Conservation (phyloP, 2,329 filamentous ascomycete genomes). For the Exophiala spinifera region DNA sequence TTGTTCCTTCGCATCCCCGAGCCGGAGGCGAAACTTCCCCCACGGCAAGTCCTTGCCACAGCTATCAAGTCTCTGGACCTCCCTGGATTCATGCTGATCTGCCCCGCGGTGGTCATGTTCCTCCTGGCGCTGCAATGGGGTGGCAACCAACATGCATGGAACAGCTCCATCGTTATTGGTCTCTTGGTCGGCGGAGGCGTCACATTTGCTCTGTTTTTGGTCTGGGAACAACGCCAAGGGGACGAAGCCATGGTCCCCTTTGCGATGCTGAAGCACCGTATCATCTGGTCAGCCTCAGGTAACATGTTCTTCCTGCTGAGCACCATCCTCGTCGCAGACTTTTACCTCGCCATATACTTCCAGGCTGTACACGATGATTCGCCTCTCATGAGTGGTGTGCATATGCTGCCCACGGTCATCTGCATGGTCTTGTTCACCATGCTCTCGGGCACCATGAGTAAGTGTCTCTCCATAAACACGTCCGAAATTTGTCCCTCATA, state of each 20-base stretch:
- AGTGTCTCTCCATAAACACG: no score
- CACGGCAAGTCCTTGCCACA: no score
- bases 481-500: no score
- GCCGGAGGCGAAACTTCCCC: no score
- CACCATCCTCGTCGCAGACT: constrained; percentile 31
- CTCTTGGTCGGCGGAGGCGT: constrained; percentile 34
- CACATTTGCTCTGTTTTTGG: constrained; percentile 33
- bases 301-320: constrained; percentile 31
- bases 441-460: constrained; percentile 5
- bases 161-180: constrained; percentile 34
- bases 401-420: no score
- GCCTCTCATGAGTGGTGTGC: constrained; percentile 40
- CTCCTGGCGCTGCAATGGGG: constrained; percentile 19
- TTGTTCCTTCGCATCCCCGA: background rate
- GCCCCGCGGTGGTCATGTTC: constrained; percentile 32
- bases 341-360: constrained; percentile 40
- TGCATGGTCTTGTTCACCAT: constrained; percentile 2
- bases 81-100: constrained; percentile 46
- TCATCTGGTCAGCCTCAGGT: constrained; percentile 35
- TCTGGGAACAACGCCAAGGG: background rate
- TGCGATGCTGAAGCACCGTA: constrained; percentile 26
- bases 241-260: background rate
- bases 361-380: constrained; percentile 38
- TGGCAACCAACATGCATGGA: constrained; percentile 31
- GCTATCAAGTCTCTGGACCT: background rate